A percentile compares a stretch with the other conserved stretches of the same genome.
Evolutionary conservation across 495 filamentous ascomycete genomes (phyloP).

Genomic region (Podospora appendiculata): DNA sequence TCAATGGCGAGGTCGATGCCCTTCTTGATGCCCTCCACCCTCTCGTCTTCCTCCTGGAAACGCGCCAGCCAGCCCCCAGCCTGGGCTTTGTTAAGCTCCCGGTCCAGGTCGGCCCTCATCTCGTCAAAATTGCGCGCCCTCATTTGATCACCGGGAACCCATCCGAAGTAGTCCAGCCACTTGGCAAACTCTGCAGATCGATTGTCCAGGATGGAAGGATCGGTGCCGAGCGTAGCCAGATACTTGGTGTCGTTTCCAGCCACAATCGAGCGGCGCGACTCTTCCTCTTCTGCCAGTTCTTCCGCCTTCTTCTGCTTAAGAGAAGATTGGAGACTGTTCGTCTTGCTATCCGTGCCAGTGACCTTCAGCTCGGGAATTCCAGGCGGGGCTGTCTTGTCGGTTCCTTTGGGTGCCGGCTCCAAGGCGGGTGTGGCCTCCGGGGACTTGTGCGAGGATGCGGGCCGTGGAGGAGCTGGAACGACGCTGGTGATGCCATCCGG

Average conservation of each 20-base stretch:
- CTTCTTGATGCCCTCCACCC: constrained; percentile 71
- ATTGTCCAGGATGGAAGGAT: constrained; percentile 59
- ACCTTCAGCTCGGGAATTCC: constrained; percentile 45
- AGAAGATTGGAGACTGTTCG: constrained; percentile 27
- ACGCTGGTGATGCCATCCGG: constrained; percentile 85
- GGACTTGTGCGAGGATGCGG: constrained; percentile 22
- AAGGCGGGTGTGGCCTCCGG: constrained; percentile 10
- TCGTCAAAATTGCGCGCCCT: constrained; percentile 69
- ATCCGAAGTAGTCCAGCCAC: constrained; percentile 80
- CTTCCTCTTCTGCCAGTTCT: constrained; percentile 24
- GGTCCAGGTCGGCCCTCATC: constrained; percentile 72
- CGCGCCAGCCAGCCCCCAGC: constrained; percentile 87
- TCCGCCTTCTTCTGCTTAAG: constrained; percentile 37
- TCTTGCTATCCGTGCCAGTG: constrained; percentile 18
- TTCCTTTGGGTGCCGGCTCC: constrained; percentile 21
- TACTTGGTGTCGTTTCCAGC: constrained; percentile 73
- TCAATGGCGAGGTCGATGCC: constrained; percentile 81
- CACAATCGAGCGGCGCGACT: constrained; percentile 49
- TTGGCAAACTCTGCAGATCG: constrained; percentile 60
- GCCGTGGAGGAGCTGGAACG: constrained; percentile 62
- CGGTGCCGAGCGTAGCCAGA: constrained; percentile 66
- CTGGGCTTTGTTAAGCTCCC: constrained; percentile 82
- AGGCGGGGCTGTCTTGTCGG: constrained; percentile 17
- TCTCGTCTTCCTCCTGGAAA: constrained; percentile 82
- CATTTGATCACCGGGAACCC: constrained; percentile 66